phyloP scores from a whole-genome alignment of 345 rosid genomes.

The Brassica juncea region DNA sequence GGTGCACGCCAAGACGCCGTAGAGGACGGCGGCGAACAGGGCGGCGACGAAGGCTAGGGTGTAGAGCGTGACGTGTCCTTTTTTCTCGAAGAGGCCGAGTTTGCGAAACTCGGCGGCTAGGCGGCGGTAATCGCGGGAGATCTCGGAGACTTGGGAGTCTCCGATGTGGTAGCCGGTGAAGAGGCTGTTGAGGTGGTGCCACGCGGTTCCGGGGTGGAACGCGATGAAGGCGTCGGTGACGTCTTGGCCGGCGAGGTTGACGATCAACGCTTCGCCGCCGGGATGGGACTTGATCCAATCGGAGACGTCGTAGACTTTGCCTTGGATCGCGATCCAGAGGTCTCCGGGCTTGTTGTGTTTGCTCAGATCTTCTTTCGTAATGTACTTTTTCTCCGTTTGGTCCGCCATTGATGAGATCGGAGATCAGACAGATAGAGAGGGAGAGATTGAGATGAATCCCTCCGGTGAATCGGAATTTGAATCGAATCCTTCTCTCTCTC shows the following conservation, averaged over 20 bases:
- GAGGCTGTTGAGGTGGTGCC: neutral
- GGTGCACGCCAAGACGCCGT: neutral
- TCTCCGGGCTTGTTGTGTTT: neutral
- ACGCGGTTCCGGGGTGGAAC: neutral
- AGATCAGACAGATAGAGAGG: neutral
- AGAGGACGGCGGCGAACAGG: neutral
- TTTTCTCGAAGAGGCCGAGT: neutral
- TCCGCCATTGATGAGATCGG: conserved; percentile 1
- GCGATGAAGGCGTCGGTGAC: neutral
- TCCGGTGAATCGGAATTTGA: neutral
- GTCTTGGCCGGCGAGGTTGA: neutral
- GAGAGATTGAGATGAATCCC: neutral
- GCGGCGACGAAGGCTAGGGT: neutral
- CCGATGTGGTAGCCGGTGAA: neutral
- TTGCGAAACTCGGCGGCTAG: neutral
- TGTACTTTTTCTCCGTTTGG: neutral
- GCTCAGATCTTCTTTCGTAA: neutral
- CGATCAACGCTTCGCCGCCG: neutral
- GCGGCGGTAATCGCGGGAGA: neutral
- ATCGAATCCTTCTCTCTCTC: neutral
- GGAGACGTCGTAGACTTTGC: neutral
- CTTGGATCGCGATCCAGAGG: neutral
- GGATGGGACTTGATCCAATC: neutral
- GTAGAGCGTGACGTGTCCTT: neutral
- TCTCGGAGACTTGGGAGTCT: neutral